phyloP scores from a whole-genome alignment of 1,284 basidiomycete species.

The Trametes versicolor region DNA sequence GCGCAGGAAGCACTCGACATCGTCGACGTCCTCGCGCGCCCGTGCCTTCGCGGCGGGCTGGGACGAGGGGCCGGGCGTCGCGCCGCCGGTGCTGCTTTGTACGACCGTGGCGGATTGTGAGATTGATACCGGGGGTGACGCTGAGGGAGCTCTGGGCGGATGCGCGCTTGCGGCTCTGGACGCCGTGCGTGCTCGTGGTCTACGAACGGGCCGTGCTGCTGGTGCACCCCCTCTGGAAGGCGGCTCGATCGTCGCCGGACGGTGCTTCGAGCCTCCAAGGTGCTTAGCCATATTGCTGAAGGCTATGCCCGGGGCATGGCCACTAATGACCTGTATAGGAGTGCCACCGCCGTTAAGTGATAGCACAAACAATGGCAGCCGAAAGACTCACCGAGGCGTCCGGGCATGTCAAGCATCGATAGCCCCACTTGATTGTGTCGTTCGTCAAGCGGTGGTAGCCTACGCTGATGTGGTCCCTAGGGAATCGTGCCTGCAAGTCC shows the following conservation, averaged over 20 bases:
- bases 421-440: constrained; percentile 7
- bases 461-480: neutral
- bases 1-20: constrained; percentile 17
- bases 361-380: neutral
- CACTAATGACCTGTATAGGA: neutral
- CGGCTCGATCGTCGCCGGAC: neutral
- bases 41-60: neutral
- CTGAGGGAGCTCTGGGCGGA: neutral
- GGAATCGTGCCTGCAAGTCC: constrained; percentile 2
- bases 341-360: neutral
- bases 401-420: constrained; percentile 5
- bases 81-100: neutral
- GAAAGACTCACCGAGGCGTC: neutral
- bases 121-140: neutral
- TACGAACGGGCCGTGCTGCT: neutral
- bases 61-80: neutral
- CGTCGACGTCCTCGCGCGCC: constrained; percentile 1
- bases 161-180: neutral
- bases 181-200: neutral
- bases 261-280: neutral
- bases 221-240: neutral
- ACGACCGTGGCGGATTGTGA: neutral
- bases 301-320: neutral
- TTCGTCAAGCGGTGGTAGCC: neutral
- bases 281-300: neutral